These are phyloP conservation scores for Leptomonas pyrrhocoris DNA, from an alignment of 208 protist genomes.

Conservation along the genomic window DNA sequence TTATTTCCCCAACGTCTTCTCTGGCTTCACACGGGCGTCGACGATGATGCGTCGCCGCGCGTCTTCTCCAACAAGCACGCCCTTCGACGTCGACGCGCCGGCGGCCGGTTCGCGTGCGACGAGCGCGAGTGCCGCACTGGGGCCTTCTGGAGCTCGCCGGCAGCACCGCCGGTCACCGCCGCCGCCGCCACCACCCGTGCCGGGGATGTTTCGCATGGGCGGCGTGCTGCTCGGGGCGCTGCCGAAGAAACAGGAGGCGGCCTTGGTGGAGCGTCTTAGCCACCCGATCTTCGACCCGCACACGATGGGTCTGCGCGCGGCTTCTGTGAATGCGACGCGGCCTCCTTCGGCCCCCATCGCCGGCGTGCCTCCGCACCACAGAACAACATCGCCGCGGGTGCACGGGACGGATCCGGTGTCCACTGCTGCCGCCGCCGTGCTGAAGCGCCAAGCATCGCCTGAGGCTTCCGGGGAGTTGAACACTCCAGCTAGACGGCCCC, in stretches of 20 bases:
- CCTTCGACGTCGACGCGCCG: no score
- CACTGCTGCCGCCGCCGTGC: slow-evolving; percentile 20
- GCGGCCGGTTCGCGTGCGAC: not conserved
- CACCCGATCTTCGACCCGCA: slow-evolving; percentile 28
- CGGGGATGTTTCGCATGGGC: slow-evolving; percentile 39
- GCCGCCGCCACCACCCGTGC: slow-evolving; percentile 12
- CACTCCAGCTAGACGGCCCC: no score
- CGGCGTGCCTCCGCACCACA: no score
- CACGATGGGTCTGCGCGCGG: slow-evolving; percentile 14
- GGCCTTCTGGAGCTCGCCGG: not conserved
- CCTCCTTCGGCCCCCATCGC: not conserved
- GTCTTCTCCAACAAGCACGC: not conserved
- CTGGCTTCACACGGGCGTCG: slow-evolving; percentile 9
- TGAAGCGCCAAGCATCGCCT: not conserved
- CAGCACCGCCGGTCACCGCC: not conserved
- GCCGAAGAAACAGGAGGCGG: slow-evolving; percentile 28
- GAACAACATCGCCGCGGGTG: no score
- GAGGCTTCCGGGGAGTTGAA: not conserved
- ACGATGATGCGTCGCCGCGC: slow-evolving; percentile 6
- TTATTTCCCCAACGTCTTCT: slow-evolving; percentile 20
- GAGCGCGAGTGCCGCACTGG: not conserved
- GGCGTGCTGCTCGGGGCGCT: slow-evolving; percentile 26
- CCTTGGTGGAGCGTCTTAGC: slow-evolving; percentile 36
- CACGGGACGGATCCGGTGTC: slow-evolving; percentile 26
- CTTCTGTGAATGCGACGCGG: not conserved